A percentile compares a stretch with the other conserved stretches of the same genome.
Evolutionary conservation across 164 flowering plant genomes (phyloP).

Genomic region (Chloranthus sessilifolius): DNA sequence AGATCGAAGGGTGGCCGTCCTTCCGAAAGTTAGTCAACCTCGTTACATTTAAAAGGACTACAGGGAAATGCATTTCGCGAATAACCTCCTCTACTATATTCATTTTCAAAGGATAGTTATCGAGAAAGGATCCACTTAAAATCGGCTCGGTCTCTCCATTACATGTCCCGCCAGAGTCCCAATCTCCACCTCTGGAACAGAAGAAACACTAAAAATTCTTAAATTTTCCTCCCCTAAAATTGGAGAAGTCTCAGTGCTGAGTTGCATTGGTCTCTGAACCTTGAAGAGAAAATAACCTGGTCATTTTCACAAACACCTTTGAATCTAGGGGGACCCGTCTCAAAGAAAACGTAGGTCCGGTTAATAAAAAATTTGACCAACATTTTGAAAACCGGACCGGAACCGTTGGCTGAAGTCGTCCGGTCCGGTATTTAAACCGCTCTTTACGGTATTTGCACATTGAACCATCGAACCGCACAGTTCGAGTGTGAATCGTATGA

Average conservation of each 20-base stretch:
- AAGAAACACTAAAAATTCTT: not conserved
- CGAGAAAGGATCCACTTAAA: constrained; percentile 44
- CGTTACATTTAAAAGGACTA: constrained; percentile 63
- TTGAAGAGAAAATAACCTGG: too few species aligned
- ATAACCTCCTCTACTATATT: constrained; percentile 78
- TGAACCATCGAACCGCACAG: too few species aligned
- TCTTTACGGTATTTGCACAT: too few species aligned
- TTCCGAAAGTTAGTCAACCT: constrained; percentile 78
- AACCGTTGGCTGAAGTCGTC: too few species aligned
- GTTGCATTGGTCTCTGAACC: too few species aligned
- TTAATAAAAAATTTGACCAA: too few species aligned
- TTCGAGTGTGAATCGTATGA: too few species aligned
- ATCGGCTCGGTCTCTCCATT: constrained; percentile 78
- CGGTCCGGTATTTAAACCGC: too few species aligned
- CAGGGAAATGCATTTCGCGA: constrained; percentile 49
- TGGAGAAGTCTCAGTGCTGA: too few species aligned
- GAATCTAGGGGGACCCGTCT: too few species aligned
- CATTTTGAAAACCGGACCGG: too few species aligned
- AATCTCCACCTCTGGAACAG: constrained; percentile 91
- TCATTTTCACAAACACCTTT: too few species aligned
- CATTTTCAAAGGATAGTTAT: constrained; percentile 81
- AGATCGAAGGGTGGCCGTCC: constrained; percentile 92
- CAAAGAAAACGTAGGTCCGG: not conserved
- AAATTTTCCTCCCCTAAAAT: not conserved
- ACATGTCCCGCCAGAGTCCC: constrained; percentile 97